phyloP scores from a whole-genome alignment of 495 filamentous ascomycete genomes.

The Aspergillus affinis region DNA sequence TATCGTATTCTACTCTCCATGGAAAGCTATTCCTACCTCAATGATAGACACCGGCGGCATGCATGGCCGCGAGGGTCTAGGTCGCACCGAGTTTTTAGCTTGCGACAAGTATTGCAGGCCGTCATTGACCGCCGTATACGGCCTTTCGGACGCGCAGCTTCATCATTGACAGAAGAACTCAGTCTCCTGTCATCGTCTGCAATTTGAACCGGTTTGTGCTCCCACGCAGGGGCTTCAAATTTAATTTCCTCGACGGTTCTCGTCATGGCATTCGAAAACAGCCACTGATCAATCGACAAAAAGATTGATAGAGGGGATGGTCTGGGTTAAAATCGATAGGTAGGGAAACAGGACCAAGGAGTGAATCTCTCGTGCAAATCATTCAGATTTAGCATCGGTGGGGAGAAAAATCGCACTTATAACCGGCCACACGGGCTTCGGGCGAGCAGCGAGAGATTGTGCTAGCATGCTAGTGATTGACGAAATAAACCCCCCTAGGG shows the following conservation, averaged over 20 bases:
- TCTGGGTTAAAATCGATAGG: neutral
- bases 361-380: constrained; percentile 13
- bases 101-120: constrained; percentile 45
- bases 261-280: constrained; percentile 28
- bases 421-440: constrained; percentile 10
- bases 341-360: constrained; percentile 2
- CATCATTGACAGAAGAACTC: constrained; percentile 26
- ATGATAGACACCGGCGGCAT: constrained; percentile 42
- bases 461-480: constrained; percentile 16
- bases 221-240: constrained; percentile 27
- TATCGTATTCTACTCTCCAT: constrained; percentile 9
- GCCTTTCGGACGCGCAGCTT: constrained; percentile 31
- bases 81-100: constrained; percentile 45
- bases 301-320: constrained; percentile 1
- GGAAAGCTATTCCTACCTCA: constrained; percentile 27
- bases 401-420: constrained; percentile 17
- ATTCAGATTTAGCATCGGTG: constrained; percentile 10
- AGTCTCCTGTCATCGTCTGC: constrained; percentile 31
- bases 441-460: constrained; percentile 14
- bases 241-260: constrained; percentile 28
- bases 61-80: constrained; percentile 41
- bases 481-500: constrained; percentile 15
- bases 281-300: constrained; percentile 2
- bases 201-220: constrained; percentile 28
- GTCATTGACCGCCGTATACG: constrained; percentile 46